These are phyloP conservation scores for Huntiella moniliformis DNA, from an alignment of 2,329 filamentous ascomycete species.

Conservation along the genomic window DNA sequence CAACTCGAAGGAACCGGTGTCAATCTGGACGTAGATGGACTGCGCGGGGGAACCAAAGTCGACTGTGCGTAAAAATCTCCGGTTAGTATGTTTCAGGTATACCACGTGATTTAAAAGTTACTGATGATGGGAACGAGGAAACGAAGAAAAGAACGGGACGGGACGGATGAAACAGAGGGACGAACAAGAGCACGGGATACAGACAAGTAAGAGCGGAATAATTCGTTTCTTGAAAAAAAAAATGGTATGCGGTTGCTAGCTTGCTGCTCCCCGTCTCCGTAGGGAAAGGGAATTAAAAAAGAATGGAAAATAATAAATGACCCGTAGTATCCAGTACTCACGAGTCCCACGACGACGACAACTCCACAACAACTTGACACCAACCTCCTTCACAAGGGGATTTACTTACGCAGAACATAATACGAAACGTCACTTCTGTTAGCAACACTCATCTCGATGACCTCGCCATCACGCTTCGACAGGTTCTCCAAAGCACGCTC, in stretches of 20 bases:
- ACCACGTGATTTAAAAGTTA: background rate
- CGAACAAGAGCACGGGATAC: background rate
- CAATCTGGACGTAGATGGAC: conserved; percentile 33
- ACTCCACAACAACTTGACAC: too few relatives aligned
- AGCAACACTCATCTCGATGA: conserved; percentile 26
- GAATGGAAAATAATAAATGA: background rate
- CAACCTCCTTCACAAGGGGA: too few relatives aligned
- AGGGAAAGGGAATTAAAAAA: conserved; percentile 1
- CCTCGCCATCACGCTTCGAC: conserved; percentile 11
- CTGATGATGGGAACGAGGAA: background rate
- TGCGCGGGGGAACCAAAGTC: conserved; percentile 36
- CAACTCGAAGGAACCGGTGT: conserved; percentile 41
- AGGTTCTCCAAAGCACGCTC: conserved; percentile 7
- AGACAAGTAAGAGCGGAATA: conserved; percentile 2
- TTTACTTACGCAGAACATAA: conserved; percentile 27
- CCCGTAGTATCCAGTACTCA: background rate
- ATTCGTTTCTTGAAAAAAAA: background rate
- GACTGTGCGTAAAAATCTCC: conserved; percentile 15
- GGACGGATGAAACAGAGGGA: background rate
- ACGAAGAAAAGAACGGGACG: background rate
- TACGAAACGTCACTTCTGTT: conserved; percentile 36
- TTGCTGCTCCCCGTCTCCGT: too few relatives aligned
- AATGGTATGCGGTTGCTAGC: background rate
- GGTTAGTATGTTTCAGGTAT: conserved; percentile 7
- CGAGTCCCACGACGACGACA: too few relatives aligned